Percentiles rank a stretch among this genome's conserved stretches.
phyloP scores from a whole-genome alignment of 2,329 filamentous ascomycete genomes.

The Diaporthe ilicicola region DNA sequence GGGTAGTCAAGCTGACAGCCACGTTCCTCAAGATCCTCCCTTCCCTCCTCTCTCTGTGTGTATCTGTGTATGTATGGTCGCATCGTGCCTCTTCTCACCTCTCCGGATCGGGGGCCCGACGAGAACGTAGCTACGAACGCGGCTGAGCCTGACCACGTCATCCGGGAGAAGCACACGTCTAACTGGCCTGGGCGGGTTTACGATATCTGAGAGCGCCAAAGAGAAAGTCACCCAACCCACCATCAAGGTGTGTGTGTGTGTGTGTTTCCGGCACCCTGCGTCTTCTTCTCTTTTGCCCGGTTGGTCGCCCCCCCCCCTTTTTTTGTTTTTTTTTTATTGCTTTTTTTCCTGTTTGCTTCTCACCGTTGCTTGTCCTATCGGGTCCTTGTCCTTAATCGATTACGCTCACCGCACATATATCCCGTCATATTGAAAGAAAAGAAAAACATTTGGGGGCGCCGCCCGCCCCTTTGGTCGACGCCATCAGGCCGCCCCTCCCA shows the following conservation, averaged over 20 bases:
- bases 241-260: neutral
- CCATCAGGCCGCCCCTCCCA: too few relatives aligned
- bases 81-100: neutral
- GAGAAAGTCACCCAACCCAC: constrained; percentile 25
- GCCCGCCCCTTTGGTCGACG: neutral
- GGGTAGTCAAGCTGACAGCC: neutral
- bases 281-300: neutral
- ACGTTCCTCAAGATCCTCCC: neutral
- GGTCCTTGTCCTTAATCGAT: neutral
- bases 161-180: neutral
- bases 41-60: neutral
- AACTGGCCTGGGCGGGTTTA: neutral
- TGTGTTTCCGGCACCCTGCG: neutral
- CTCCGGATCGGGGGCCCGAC: constrained; percentile 2
- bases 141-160: constrained; percentile 28
- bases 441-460: neutral
- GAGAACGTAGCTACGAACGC: constrained; percentile 6
- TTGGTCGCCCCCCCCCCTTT: neutral
- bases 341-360: neutral
- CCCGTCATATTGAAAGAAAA: neutral
- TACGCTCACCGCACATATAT: constrained; percentile 2
- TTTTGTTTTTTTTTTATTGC: neutral
- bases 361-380: neutral
- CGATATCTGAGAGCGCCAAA: neutral
- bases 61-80: neutral